A percentile compares a stretch with the other conserved stretches of the same genome.
Conservation (phyloP, 768 basidiomycete species). For the Leccinum imitatum region DNA sequence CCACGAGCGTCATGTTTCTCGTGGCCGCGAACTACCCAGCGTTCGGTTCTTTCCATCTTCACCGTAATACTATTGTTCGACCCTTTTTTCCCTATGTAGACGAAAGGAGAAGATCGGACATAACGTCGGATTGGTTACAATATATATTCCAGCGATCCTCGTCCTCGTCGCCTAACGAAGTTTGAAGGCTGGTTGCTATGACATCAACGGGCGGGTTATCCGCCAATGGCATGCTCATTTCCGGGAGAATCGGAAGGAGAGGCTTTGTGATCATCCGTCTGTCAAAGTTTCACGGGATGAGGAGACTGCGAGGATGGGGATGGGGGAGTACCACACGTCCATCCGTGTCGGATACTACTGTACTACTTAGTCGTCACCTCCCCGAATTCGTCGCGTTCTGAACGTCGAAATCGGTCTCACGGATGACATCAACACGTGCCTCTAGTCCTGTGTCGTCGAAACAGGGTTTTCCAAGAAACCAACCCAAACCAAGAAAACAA, state of each 20-base stretch:
- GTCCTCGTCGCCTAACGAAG: neutral
- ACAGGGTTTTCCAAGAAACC: neutral
- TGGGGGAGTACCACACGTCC: neutral
- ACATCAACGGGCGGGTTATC: neutral
- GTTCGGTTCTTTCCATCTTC: conserved; percentile 2
- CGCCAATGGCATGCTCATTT: neutral
- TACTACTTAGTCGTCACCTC: neutral
- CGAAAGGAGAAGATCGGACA: neutral
- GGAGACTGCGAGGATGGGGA: neutral
- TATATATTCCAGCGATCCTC: neutral
- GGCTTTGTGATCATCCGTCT: neutral
- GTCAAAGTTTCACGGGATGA: neutral
- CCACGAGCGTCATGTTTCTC: neutral
- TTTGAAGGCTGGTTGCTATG: neutral
- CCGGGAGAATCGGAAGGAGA: neutral
- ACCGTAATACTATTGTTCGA: neutral
- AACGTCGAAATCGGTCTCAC: conserved; percentile 1
- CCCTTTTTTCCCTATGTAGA: neutral
- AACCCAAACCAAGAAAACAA: neutral
- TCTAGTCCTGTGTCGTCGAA: neutral
- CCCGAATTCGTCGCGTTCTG: neutral
- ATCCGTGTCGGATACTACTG: neutral
- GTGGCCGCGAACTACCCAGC: neutral
- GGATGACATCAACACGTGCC: neutral
- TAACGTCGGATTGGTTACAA: neutral